Conservation (phyloP, 164 flowering plant genomes). For the Vitis labrusca region DNA sequence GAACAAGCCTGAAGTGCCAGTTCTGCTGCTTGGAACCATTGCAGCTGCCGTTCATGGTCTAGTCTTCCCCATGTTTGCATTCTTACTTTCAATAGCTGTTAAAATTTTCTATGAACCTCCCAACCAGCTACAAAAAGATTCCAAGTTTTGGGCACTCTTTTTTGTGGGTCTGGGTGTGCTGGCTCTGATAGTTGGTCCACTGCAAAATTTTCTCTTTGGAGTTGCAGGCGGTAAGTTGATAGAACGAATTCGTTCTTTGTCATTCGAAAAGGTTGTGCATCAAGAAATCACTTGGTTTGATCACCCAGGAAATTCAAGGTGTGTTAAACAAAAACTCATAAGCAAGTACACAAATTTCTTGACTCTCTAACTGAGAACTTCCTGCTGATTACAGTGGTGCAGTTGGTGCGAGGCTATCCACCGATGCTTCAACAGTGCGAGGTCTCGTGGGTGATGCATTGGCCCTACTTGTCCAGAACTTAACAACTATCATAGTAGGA, state of each 20-base stretch:
- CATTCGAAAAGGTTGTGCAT: constrained; percentile 57
- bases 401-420: constrained; percentile 56
- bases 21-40: constrained; percentile 45
- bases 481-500: constrained; percentile 41
- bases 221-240: constrained; percentile 67
- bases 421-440: constrained; percentile 47
- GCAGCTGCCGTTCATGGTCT: constrained; percentile 53
- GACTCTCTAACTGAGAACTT: neutral
- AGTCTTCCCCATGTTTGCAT: constrained; percentile 55
- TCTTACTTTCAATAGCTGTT: constrained; percentile 49
- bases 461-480: constrained; percentile 49
- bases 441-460: constrained; percentile 54
- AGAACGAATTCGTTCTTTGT: constrained; percentile 50
- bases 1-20: constrained; percentile 62
- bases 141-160: constrained; percentile 49
- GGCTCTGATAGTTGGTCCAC: constrained; percentile 27
- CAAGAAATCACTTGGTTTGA: constrained; percentile 80
- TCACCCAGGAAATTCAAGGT: constrained; percentile 67
- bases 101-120: constrained; percentile 53
- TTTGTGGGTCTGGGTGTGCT: constrained; percentile 34
- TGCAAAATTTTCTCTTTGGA: constrained; percentile 59
- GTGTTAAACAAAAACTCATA: neutral
- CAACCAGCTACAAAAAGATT: constrained; percentile 34
- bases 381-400: constrained; percentile 41
- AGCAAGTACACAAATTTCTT: too few species aligned